Evolutionary conservation across 2,329 filamentous ascomycete genomes (phyloP).

Genomic region (Neopestalotiopsis sp.): DNA sequence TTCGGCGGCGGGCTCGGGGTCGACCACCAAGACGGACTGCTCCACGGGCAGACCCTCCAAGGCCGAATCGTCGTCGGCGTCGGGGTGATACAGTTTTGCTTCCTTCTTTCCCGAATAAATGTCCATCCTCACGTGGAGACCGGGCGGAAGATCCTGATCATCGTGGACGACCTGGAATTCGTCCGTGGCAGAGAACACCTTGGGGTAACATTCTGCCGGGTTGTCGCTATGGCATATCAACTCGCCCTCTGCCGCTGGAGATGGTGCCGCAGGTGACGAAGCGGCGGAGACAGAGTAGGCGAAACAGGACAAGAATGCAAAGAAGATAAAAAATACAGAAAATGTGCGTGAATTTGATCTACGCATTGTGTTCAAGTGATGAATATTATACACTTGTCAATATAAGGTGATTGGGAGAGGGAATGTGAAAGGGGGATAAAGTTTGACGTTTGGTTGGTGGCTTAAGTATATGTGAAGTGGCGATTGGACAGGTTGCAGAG

Average conservation of each 20-base stretch:
- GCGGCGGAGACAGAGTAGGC: constrained; percentile 28
- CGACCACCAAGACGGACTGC: constrained; percentile 58
- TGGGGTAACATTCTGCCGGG: constrained; percentile 68
- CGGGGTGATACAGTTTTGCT: constrained; percentile 68
- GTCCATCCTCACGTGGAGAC: constrained; percentile 70
- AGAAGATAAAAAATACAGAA: constrained; percentile 21
- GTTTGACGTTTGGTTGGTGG: background rate
- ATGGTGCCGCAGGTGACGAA: constrained; percentile 38
- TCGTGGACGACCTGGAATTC: constrained; percentile 67
- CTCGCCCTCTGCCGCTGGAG: constrained; percentile 49
- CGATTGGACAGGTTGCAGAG: constrained; percentile 22
- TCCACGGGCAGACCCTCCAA: constrained; percentile 59
- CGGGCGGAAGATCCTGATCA: constrained; percentile 68
- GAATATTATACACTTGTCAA: background rate
- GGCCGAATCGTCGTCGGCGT: constrained; percentile 49
- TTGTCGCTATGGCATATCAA: constrained; percentile 69
- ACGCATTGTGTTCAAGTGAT: constrained; percentile 24
- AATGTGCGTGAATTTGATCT: constrained; percentile 21
- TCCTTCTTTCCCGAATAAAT: constrained; percentile 67
- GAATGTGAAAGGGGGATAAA: background rate
- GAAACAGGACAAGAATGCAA: constrained; percentile 23
- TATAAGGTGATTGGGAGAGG: background rate
- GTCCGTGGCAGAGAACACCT: constrained; percentile 65
- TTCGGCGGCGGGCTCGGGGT: constrained; percentile 45
- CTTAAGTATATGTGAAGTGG: constrained; percentile 16